A percentile compares a stretch with the other conserved stretches of the same genome.
These are phyloP conservation scores for Acacia pycnantha DNA, from an alignment of 331 rosid genomes.

Conservation along the genomic window DNA sequence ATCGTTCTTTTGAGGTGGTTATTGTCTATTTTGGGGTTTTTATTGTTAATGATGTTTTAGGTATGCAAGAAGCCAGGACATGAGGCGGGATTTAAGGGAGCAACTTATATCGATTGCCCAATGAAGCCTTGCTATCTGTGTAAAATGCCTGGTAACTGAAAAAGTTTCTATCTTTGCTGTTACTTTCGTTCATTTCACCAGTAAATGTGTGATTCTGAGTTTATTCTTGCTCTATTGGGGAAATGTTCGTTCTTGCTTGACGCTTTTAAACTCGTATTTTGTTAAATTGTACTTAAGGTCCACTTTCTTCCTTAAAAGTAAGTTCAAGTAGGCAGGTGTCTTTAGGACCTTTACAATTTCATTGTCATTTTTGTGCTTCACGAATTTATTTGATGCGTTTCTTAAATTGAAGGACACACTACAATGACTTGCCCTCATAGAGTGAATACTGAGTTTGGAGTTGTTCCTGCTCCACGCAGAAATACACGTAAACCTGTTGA, in stretches of 20 bases:
- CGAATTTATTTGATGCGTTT: constrained; percentile 19
- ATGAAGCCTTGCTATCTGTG: constrained; percentile 98
- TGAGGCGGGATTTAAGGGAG: constrained; percentile 96
- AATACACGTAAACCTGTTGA: constrained; percentile 55
- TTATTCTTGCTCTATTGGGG: neutral
- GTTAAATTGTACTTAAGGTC: neutral
- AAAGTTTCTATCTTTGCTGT: neutral
- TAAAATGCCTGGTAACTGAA: constrained; percentile 73
- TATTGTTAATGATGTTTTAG: constrained; percentile 36
- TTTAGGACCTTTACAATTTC: neutral
- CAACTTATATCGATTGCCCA: constrained; percentile 94
- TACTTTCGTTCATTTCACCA: neutral
- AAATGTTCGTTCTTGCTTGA: neutral
- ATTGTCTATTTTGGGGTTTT: neutral
- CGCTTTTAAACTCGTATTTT: neutral
- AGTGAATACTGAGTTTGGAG: constrained; percentile 80
- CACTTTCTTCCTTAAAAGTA: neutral
- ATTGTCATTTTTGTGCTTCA: neutral
- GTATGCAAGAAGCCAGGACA: constrained; percentile 92
- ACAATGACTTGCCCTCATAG: constrained; percentile 91
- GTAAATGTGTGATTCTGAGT: neutral
- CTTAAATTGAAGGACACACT: constrained; percentile 72
- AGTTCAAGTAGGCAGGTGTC: neutral
- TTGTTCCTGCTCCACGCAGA: constrained; percentile 74
- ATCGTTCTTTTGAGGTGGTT: neutral